Percentiles rank a stretch among this genome's conserved stretches.
phyloP scores from a whole-genome alignment of 441 rosid genomes.

The Populus tomentosa region DNA sequence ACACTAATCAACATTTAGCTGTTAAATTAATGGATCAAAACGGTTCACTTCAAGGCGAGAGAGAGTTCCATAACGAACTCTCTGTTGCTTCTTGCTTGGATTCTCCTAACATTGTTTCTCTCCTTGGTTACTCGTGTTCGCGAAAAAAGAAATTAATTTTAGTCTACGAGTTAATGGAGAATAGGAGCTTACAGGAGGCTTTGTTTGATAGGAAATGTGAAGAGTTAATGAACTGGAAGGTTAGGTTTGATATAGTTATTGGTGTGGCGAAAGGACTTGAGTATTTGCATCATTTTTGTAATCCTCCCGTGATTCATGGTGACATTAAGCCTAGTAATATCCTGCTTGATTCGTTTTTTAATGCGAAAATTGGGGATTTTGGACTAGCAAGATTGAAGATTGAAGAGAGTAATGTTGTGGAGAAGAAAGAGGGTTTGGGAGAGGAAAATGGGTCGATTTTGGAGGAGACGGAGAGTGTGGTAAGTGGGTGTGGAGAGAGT shows the following conservation, averaged over 20 bases:
- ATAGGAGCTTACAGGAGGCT: constrained; percentile 77
- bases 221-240: constrained; percentile 62
- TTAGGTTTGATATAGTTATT: constrained; percentile 43
- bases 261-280: constrained; percentile 70
- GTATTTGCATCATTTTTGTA: constrained; percentile 56
- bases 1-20: constrained; percentile 41
- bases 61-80: constrained; percentile 85
- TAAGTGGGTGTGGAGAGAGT: constrained; percentile 50
- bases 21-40: constrained; percentile 64
- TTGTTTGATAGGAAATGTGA: constrained; percentile 61
- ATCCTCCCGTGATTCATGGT: constrained; percentile 67
- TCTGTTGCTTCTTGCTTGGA: constrained; percentile 47
- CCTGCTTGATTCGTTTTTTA: constrained; percentile 52
- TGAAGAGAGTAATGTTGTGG: constrained; percentile 31
- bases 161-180: constrained; percentile 80
- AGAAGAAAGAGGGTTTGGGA: constrained; percentile 30
- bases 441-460: constrained; percentile 70
- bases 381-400: constrained; percentile 71
- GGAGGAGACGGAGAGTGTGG: constrained; percentile 65
- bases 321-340: constrained; percentile 82
- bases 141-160: constrained; percentile 48
- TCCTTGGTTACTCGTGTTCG: constrained; percentile 58
- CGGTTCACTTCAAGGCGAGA: constrained; percentile 61
- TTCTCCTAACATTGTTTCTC: constrained; percentile 65
- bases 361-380: constrained; percentile 74